phyloP scores from a whole-genome alignment of 768 basidiomycete species.

The Pisolithus marmoratus region DNA sequence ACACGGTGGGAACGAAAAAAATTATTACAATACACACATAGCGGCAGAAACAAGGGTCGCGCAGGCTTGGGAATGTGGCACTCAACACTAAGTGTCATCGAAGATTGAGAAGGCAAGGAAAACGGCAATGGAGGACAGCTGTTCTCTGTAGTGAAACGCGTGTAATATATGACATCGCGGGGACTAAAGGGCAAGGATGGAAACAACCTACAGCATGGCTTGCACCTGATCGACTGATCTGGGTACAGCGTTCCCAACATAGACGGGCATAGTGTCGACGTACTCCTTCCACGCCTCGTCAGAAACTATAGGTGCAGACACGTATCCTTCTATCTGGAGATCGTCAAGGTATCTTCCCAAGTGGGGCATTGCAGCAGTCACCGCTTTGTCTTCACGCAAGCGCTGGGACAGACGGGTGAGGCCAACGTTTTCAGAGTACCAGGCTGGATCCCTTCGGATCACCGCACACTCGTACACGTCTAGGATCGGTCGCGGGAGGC shows the following conservation, averaged over 20 bases:
- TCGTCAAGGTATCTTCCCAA: constrained; percentile 36
- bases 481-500: constrained; percentile 43
- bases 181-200: neutral
- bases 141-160: neutral
- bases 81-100: neutral
- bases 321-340: constrained; percentile 44
- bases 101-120: neutral
- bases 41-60: no score
- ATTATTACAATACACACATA: no score
- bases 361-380: constrained; percentile 39
- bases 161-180: neutral
- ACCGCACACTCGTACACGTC: constrained; percentile 52
- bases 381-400: constrained; percentile 40
- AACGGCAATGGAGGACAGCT: neutral
- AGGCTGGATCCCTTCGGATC: constrained; percentile 50
- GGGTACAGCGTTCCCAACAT: constrained; percentile 38
- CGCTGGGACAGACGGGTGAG: constrained; percentile 45
- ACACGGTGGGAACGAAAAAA: no score
- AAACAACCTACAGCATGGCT: constrained; percentile 35
- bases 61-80: neutral
- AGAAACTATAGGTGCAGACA: constrained; percentile 49
- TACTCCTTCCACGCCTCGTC: constrained; percentile 47
- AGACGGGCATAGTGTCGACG: constrained; percentile 33
- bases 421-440: constrained; percentile 51
- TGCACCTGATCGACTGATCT: constrained; percentile 33